phyloP scores from a whole-genome alignment of 805 yeast genomes.

The Jamesozyma rosinii region DNA sequence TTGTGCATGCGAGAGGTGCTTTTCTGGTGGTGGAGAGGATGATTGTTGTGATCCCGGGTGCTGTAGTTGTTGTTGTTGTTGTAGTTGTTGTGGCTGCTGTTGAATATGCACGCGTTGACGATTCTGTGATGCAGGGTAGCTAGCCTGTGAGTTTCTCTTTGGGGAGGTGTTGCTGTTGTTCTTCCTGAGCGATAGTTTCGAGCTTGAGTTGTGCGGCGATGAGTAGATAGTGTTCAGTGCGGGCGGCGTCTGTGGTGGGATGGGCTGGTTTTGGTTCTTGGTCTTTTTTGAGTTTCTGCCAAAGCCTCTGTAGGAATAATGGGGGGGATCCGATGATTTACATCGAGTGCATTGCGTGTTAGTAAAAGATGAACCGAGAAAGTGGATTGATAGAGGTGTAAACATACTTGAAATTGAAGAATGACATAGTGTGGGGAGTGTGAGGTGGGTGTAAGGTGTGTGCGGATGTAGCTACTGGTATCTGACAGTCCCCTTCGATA shows the following conservation, averaged over 20 bases:
- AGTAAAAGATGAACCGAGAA: slow-evolving; percentile 2
- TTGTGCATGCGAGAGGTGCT: slow-evolving; percentile 9
- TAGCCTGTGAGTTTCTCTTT: slow-evolving; percentile 20
- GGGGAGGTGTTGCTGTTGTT: slow-evolving; percentile 9
- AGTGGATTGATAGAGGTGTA: neutral
- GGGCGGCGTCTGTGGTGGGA: slow-evolving; percentile 13
- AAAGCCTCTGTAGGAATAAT: slow-evolving; percentile 38
- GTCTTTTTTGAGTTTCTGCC: slow-evolving; percentile 48
- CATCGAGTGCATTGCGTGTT: slow-evolving; percentile 2
- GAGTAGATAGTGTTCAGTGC: slow-evolving; percentile 26
- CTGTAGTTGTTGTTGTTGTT: slow-evolving; percentile 4
- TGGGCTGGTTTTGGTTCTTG: slow-evolving; percentile 22
- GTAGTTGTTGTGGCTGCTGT: slow-evolving; percentile 2
- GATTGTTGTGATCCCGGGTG: slow-evolving; percentile 4
- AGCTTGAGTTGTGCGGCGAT: slow-evolving; percentile 36
- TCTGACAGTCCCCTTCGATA: no score
- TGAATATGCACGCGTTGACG: no score
- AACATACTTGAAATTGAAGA: slow-evolving; percentile 27
- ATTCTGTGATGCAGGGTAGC: slow-evolving; percentile 6
- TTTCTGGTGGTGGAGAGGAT: slow-evolving; percentile 7
- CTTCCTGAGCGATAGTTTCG: slow-evolving; percentile 40
- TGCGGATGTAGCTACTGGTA: no score
- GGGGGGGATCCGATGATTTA: neutral
- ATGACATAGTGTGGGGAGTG: slow-evolving; percentile 23
- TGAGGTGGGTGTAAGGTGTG: no score